These are phyloP conservation scores for Botryotinia calthae DNA, from an alignment of 2,329 filamentous ascomycete species.

Conservation along the genomic window DNA sequence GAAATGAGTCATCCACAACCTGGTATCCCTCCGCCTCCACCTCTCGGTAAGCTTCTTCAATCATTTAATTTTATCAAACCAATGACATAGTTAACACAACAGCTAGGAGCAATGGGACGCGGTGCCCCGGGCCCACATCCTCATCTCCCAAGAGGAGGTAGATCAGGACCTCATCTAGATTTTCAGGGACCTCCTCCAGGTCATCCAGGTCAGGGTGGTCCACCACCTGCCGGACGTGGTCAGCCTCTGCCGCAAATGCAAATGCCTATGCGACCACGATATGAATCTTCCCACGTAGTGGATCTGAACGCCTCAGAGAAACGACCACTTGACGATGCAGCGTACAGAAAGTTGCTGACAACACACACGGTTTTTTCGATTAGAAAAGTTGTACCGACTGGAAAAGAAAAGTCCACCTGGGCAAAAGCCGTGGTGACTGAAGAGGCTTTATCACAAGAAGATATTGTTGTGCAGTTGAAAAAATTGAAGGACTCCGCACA, in stretches of 20 bases:
- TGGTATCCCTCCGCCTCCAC: neutral
- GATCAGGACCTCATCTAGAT: neutral
- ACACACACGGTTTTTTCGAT: slow-evolving; percentile 32
- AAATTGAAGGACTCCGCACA: slow-evolving; percentile 30
- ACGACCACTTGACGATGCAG: slow-evolving; percentile 12
- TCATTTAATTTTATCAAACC: too few species aligned
- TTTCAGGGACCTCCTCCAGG: neutral
- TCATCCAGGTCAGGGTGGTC: neutral
- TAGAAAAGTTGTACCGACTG: slow-evolving; percentile 27
- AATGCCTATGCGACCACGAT: slow-evolving; percentile 13
- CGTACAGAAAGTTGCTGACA: slow-evolving; percentile 12
- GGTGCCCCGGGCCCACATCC: neutral
- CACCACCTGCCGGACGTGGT: neutral
- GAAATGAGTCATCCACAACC: slow-evolving; percentile 1
- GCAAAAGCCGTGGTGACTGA: slow-evolving; percentile 31
- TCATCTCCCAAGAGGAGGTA: neutral
- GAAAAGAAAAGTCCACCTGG: slow-evolving; percentile 34
- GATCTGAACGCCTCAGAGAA: slow-evolving; percentile 4
- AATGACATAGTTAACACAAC: neutral
- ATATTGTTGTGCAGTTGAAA: slow-evolving; percentile 34
- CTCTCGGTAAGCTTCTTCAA: neutral
- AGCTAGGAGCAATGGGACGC: neutral
- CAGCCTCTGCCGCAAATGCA: slow-evolving; percentile 13
- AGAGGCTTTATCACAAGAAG: slow-evolving; percentile 33
- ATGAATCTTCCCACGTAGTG: slow-evolving; percentile 9